A percentile compares a stretch with the other conserved stretches of the same genome.
phyloP scores from a whole-genome alignment of 2,329 filamentous ascomycete species.

The Colletotrichum sp. region DNA sequence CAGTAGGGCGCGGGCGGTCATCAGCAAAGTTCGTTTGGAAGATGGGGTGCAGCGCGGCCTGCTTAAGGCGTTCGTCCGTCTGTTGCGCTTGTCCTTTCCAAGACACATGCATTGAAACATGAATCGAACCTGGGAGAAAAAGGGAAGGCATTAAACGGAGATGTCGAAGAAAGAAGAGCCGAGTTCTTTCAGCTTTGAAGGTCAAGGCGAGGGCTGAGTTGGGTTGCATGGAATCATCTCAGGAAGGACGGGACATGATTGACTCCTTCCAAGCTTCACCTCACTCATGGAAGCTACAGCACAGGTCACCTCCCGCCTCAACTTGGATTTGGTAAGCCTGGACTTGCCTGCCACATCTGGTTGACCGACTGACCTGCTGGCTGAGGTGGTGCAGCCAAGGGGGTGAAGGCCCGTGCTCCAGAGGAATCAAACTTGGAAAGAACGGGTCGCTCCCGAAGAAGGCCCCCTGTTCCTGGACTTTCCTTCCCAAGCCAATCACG shows the following conservation, averaged over 20 bases:
- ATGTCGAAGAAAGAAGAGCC: background rate
- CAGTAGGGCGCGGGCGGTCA: background rate
- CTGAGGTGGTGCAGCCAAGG: background rate
- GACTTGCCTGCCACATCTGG: background rate
- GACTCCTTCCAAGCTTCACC: background rate
- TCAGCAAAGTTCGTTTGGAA: background rate
- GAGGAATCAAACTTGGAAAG: conserved; percentile 9
- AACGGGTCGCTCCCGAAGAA: conserved; percentile 15
- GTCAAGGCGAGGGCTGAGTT: background rate
- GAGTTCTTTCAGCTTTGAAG: background rate
- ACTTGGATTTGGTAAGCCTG: background rate
- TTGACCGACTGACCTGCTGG: background rate
- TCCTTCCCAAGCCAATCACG: conserved; percentile 1
- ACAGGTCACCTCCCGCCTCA: background rate
- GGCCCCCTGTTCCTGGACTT: background rate
- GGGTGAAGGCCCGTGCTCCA: background rate
- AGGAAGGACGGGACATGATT: background rate
- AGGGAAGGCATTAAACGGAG: background rate
- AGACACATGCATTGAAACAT: background rate
- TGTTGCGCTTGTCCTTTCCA: background rate
- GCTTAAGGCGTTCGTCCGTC: background rate
- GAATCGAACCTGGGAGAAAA: background rate
- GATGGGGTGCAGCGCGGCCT: background rate
- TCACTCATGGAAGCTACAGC: background rate
- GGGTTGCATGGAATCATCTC: background rate